Base-by-base conservation (phyloP, 345 rosid genomes). In the Erucastrum elatum region DNA sequence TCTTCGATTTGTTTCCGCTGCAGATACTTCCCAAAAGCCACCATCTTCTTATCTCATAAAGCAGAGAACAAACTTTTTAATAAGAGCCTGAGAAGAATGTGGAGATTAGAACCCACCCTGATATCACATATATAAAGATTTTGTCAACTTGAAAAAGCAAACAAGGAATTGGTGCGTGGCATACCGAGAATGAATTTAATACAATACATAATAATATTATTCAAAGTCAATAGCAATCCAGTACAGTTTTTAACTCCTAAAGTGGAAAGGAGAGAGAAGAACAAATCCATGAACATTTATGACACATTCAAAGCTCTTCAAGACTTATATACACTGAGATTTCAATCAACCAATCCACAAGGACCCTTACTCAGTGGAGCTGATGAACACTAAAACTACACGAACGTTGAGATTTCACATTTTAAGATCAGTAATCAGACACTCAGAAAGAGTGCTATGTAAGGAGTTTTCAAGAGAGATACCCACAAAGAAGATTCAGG, bases 1-100 rank as follows among this genome's bases (percentile, higher is more conserved):
- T 90, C 98, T 77, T 85, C 85, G 66, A 89, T 82, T 69, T 94
- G 96, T 81, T 93, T 90, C 78, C 88, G 91, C 86, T 94, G 88
- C 86, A 92, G 64, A 82, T 84, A 90, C 66, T 94, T 94, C 82
- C 98, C 98, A 72, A 94, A 94, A 21, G 93, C 93, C 80, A 94
- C 97, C 98, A 94, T 94, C 77, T 74, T 87, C 76, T 82, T 75
- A 66, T 84, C 81, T 33, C 68, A 78, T 16, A 17, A 12, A 68
- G 63, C 72, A 59, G n/a, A 79, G 27, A 2, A 12, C 49, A 44
- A 79, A 62, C 34, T 51, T 66, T 12, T 10, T 21, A 37, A 51
- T 64, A 39, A 44, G 77, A 71, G 60, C 72, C 78, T 81, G 58
- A 70, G 58, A 72, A 72, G 68, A 66, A 71, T 60, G 74, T 68